Evolutionary conservation across 208 protist species (phyloP), one percentile per base, ranked within the genome.

Genomic region (Wallacemonas collosoma): DNA sequence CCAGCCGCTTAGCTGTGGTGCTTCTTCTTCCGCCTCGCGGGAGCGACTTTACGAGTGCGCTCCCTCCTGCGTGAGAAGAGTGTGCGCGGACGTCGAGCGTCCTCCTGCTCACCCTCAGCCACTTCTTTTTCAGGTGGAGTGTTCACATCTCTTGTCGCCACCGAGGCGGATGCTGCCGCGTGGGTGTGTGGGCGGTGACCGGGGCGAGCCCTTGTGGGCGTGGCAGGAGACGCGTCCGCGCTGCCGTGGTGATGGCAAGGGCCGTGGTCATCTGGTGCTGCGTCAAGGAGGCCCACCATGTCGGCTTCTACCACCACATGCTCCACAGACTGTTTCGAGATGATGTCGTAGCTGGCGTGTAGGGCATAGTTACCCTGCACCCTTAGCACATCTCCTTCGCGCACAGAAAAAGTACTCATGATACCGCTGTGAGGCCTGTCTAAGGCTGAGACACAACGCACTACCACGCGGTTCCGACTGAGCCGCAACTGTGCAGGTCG

Each of bases 261-360:
- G 17, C 35, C 11, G 57, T 38, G 6, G 11, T 63, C 39, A 5
- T 40, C 5, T n/a, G 38, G 8, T 5, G 44, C 60, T 6, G 41
- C 47, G 41, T 62, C 17, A 3, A 94, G 71, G 56, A 91, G 65
- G 14, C 83, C 85, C 35, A 95, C 65, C 15, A 71, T 66, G n/a
- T 82, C 81, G 11, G 87, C 90, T 41, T 95, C 85, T 55, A 95
- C 57, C n/a, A 93, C 81, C 15, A 75, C 66, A 64, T 93, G 91
- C 71, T 95, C 90, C 6, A 88, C 70, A 3, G 71, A 65, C 63
- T 78, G 77, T 75, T 91, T 95, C 26, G 90, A 90, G 11, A 93
- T 68, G 71, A 91, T 71, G 77, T 95, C 90, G 77, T 82, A 91
- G 62, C 75, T 90, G 35, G 64, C 75, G 75, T 95, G 90, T 35